A percentile compares a stretch with the other conserved stretches of the same genome.
Evolutionary conservation across 306 rosid genomes (phyloP).

Genomic region (Malus sylvestris): DNA sequence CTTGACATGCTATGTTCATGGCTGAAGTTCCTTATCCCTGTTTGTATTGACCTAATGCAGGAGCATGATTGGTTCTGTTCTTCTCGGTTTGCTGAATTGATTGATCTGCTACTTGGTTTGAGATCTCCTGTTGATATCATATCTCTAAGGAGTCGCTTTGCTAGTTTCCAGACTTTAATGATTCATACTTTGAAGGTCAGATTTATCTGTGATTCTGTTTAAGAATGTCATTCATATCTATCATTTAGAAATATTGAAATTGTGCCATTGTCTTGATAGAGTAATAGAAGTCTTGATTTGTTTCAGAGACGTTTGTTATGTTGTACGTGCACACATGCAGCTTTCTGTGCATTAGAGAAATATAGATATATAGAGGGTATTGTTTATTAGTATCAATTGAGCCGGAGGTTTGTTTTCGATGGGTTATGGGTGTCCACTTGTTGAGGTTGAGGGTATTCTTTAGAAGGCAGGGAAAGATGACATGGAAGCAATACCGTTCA

Average conservation of each 20-base stretch:
- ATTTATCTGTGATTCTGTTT: not conserved
- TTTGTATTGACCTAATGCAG: conserved; percentile 46
- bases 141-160: conserved; percentile 59
- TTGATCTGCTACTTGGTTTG: conserved; percentile 51
- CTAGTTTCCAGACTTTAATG: conserved; percentile 57
- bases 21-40: conserved; percentile 5
- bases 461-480: not conserved
- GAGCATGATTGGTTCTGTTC: conserved; percentile 54
- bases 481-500: not conserved
- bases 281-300: not conserved
- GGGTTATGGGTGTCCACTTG: not conserved
- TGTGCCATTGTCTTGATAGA: not conserved
- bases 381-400: too few species aligned
- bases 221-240: not conserved
- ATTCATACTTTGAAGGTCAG: conserved; percentile 70
- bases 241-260: not conserved
- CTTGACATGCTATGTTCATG: not conserved
- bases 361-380: not conserved
- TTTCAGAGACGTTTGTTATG: not conserved
- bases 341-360: not conserved
- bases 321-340: not conserved
- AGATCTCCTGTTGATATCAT: conserved; percentile 48
- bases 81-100: conserved; percentile 46
- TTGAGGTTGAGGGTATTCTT: not conserved
- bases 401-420: not conserved